phyloP scores from a whole-genome alignment of 2,329 filamentous ascomycete species.

The Alternaria hordeiaustralica region DNA sequence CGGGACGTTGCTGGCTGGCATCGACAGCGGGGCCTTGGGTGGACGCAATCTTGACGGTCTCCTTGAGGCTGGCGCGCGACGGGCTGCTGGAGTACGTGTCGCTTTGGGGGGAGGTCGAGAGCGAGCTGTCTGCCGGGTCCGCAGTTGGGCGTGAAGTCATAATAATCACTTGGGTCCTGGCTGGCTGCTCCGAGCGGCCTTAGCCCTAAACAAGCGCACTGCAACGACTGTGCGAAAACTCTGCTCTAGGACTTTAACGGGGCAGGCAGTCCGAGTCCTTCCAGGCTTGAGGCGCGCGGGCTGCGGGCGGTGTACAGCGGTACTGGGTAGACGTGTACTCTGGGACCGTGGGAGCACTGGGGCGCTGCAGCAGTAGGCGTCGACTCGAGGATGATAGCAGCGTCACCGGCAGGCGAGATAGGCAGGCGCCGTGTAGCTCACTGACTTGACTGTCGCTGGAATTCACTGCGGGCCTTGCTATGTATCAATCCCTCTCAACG shows the following conservation, averaged over 20 bases:
- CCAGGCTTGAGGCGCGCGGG: slow-evolving; percentile 29
- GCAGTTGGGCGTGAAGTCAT: slow-evolving; percentile 43
- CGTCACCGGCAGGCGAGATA: slow-evolving; percentile 17
- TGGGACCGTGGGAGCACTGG: slow-evolving; percentile 21
- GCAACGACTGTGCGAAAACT: slow-evolving; percentile 42
- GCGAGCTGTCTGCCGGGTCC: slow-evolving; percentile 26
- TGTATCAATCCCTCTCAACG: neutral
- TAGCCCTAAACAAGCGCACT: slow-evolving; percentile 40
- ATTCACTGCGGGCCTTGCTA: neutral
- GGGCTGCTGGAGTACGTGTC: slow-evolving; percentile 21
- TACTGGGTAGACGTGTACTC: slow-evolving; percentile 23
- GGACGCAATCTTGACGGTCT: slow-evolving; percentile 26
- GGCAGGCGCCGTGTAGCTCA: slow-evolving; percentile 28
- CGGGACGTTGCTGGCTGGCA: slow-evolving; percentile 38
- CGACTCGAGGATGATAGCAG: neutral
- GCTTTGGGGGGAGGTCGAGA: slow-evolving; percentile 19
- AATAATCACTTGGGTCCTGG: slow-evolving; percentile 39
- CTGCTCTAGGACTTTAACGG: slow-evolving; percentile 42
- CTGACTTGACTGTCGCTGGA: neutral
- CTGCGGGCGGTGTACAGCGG: slow-evolving; percentile 37
- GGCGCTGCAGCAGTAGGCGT: slow-evolving; percentile 3
- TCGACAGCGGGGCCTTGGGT: slow-evolving; percentile 30
- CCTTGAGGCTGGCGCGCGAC: slow-evolving; percentile 18
- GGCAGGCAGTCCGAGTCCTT: slow-evolving; percentile 38
- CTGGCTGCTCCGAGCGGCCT: slow-evolving; percentile 38